Base-by-base conservation (phyloP, 2,329 filamentous ascomycete genomes). In the Xylariaceae sp. region DNA sequence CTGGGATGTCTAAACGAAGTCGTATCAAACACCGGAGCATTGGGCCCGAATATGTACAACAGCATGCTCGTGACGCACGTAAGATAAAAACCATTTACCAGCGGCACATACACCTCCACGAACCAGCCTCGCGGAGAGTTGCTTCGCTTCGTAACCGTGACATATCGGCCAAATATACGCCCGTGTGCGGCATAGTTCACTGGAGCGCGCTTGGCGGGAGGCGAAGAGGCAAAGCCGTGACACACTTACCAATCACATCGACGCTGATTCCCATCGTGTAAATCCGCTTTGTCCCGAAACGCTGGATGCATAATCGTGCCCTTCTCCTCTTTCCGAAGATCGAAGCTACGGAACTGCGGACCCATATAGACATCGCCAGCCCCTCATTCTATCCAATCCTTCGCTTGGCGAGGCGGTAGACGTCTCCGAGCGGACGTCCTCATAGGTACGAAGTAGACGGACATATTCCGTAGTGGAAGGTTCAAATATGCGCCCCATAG, bases 401-500 rank as follows among this genome's bases (percentile, higher is more conserved):
- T 39, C 51, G 11, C 57, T 62, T 60, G 55, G 57, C 60, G 39
- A 44, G 34, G 34, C 53, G 37, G 23, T 4, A 9, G 11, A 58
- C 42, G 51, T 42, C 37, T 42, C 37, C 37, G 37, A 10, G 11
- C 9, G 5, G 37, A 8, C 37, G 8, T 1, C 8, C 23, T 10
- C 9, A 42, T 42, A 42, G 37, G 37, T 10, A 39, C 37, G 10
- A 7, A 10, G 17, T 51, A 35, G 17, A 13, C 15, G 34, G 23
- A 42, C 11, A 30, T 42, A 42, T 10, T 42, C 37, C 9, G 37
- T 42, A 30, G 23, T 30, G 23, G 23, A 30, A 30, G 23, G 23
- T 30, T 4, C 23, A 30, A 5, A 30, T 30, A 30, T 30, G 23
- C 23, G 23, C 23, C 23, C 23, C 23, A 5, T 30, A 30, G 23